Percentiles rank a stretch among this genome's conserved stretches.
These are phyloP conservation scores for Oryza coarctata DNA, from an alignment of 176 grass and related monocot genomes.

Conservation along the genomic window DNA sequence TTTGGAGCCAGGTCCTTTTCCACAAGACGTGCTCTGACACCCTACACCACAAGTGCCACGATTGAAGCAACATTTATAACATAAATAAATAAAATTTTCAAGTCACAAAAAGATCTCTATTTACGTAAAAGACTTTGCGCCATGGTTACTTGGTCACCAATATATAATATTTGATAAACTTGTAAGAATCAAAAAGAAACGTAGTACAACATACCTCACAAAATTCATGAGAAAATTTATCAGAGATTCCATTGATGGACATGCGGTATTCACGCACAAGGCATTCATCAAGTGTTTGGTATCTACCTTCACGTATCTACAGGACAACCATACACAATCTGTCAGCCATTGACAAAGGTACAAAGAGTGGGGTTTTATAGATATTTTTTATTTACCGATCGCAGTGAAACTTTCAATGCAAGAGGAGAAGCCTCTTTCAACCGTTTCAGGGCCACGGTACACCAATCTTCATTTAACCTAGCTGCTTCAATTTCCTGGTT, in stretches of 20 bases:
- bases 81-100: background rate
- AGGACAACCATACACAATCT: constrained; percentile 9
- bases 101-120: background rate
- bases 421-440: constrained; percentile 91
- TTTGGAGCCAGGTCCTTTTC: constrained; percentile 80
- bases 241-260: constrained; percentile 74
- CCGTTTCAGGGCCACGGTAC: constrained; percentile 76
- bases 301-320: constrained; percentile 93
- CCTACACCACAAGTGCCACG: constrained; percentile 34
- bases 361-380: constrained; percentile 10
- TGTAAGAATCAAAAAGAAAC: background rate
- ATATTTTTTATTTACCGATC: constrained; percentile 60
- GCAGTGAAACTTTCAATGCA: constrained; percentile 82
- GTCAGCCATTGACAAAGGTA: constrained; percentile 26
- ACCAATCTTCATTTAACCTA: constrained; percentile 95
- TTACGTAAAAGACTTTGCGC: background rate
- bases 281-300: constrained; percentile 94
- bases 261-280: constrained; percentile 94
- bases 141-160: background rate
- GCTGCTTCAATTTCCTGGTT: constrained; percentile 84
- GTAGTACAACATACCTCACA: constrained; percentile 57
- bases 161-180: background rate
- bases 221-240: constrained; percentile 76
- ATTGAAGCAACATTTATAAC: background rate
- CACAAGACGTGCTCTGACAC: constrained; percentile 77